Conservation (phyloP, 495 filamentous ascomycete species). For the Evernia prunastri region DNA sequence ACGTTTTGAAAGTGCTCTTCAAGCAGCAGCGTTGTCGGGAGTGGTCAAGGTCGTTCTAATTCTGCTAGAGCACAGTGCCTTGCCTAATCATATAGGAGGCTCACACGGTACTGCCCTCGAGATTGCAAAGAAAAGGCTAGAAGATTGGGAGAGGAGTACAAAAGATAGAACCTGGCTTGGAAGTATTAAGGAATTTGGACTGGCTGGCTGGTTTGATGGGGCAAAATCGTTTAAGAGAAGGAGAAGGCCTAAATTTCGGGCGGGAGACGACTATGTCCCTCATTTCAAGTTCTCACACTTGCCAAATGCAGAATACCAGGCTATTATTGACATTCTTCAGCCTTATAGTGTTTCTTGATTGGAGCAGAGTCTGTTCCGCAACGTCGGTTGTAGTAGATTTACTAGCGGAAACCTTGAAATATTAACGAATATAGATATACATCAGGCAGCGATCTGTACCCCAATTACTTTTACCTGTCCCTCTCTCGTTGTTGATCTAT, state of each 20-base stretch:
- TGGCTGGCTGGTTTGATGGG: background rate
- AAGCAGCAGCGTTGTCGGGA: conserved; percentile 1
- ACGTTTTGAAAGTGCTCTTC: background rate
- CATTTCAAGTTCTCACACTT: background rate
- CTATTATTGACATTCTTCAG: background rate
- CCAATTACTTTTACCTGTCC: too few species aligned
- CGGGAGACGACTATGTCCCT: background rate
- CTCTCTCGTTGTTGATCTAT: too few species aligned
- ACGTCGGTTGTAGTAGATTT: too few species aligned
- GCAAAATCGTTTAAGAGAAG: too few species aligned
- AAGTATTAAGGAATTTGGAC: background rate
- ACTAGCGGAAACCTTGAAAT: too few species aligned
- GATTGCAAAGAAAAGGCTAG: background rate
- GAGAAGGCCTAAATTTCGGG: too few species aligned
- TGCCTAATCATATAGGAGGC: background rate
- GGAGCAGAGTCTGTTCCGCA: too few species aligned
- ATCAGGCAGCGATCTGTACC: too few species aligned
- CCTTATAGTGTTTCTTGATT: background rate
- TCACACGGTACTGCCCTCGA: background rate
- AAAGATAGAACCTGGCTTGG: too few species aligned
- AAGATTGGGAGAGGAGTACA: background rate
- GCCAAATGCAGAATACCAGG: background rate
- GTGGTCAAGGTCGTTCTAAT: background rate
- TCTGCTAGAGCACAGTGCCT: background rate
- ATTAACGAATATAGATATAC: too few species aligned